Percentiles rank a stretch among this genome's conserved stretches.
These are phyloP conservation scores for Capsicum baccatum DNA, from an alignment of 257 asterid species.

Conservation along the genomic window DNA sequence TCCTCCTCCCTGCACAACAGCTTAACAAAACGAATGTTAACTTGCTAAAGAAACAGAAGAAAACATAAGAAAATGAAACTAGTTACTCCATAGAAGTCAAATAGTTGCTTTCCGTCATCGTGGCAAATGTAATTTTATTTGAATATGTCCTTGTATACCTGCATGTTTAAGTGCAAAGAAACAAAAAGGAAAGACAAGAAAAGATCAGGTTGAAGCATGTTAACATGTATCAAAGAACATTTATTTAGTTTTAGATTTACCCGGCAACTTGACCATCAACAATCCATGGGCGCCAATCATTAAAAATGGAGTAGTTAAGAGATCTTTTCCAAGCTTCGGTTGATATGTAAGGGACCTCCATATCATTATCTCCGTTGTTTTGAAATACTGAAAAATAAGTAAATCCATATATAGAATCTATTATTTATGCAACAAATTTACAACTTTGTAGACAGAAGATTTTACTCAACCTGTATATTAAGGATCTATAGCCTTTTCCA, in stretches of 20 bases:
- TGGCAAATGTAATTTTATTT: slow-evolving; percentile 44
- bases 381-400: background rate
- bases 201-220: background rate
- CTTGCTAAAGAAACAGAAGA: background rate
- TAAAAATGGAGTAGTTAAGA: slow-evolving; percentile 35
- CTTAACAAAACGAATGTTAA: background rate
- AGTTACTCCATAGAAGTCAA: background rate
- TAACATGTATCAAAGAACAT: background rate
- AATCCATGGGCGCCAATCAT: slow-evolving; percentile 46
- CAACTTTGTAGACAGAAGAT: background rate
- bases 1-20: slow-evolving; percentile 41
- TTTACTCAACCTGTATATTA: slow-evolving; percentile 41
- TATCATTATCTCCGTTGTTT: slow-evolving; percentile 46
- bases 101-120: slow-evolving; percentile 41
- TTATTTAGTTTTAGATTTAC: slow-evolving; percentile 26
- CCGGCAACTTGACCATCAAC: slow-evolving; percentile 46
- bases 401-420: background rate
- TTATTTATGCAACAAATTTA: background rate
- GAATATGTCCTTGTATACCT: slow-evolving; percentile 47
- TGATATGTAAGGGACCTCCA: slow-evolving; percentile 28
- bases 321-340: slow-evolving; percentile 47
- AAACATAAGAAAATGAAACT: background rate
- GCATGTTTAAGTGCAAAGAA: background rate
- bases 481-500: slow-evolving; percentile 42
- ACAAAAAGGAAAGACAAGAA: background rate